Evolutionary conservation across 2,329 filamentous ascomycete genomes (phyloP).

Genomic region (Hypoxylon sp.): DNA sequence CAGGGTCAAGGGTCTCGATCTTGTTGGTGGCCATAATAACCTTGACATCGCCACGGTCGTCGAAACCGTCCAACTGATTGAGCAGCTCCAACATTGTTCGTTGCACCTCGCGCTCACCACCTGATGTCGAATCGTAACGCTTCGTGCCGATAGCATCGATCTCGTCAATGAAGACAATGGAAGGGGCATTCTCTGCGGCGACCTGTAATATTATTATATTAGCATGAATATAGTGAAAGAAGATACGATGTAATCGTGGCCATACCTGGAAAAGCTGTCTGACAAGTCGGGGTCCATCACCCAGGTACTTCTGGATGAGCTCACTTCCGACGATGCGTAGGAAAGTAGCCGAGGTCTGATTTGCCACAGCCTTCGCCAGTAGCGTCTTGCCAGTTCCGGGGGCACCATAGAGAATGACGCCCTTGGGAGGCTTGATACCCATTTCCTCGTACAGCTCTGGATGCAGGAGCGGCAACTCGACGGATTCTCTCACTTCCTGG

Average conservation of each 20-base stretch:
- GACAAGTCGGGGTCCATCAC: slow-evolving; percentile 93
- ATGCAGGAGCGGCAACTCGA: slow-evolving; percentile 93
- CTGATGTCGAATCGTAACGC: slow-evolving; percentile 96
- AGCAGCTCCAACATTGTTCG: slow-evolving; percentile 98
- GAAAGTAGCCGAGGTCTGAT: slow-evolving; percentile 99
- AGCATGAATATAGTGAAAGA: slow-evolving; percentile 31
- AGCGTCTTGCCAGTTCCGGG: slow-evolving; percentile 97
- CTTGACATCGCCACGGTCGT: slow-evolving; percentile 98
- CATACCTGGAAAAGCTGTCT: slow-evolving; percentile 91
- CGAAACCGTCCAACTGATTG: slow-evolving; percentile 98
- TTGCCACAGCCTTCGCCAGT: slow-evolving; percentile 95
- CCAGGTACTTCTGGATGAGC: slow-evolving; percentile 98
- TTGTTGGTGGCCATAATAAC: slow-evolving; percentile 99
- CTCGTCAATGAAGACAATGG: slow-evolving; percentile 99
- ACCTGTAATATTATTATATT: slow-evolving; percentile 66
- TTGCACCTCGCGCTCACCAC: slow-evolving; percentile 96
- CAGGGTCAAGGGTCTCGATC: slow-evolving; percentile 97
- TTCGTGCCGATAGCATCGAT: slow-evolving; percentile 99
- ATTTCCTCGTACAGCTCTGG: slow-evolving; percentile 99
- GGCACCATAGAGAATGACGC: slow-evolving; percentile 97
- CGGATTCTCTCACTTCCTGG: slow-evolving; percentile 96
- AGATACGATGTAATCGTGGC: background rate
- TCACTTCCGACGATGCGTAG: slow-evolving; percentile 96
- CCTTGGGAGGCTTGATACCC: slow-evolving; percentile 99
- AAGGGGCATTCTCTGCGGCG: slow-evolving; percentile 93